Conservation (phyloP, 2,329 filamentous ascomycete species). For the Thermoascus crustaceus region DNA sequence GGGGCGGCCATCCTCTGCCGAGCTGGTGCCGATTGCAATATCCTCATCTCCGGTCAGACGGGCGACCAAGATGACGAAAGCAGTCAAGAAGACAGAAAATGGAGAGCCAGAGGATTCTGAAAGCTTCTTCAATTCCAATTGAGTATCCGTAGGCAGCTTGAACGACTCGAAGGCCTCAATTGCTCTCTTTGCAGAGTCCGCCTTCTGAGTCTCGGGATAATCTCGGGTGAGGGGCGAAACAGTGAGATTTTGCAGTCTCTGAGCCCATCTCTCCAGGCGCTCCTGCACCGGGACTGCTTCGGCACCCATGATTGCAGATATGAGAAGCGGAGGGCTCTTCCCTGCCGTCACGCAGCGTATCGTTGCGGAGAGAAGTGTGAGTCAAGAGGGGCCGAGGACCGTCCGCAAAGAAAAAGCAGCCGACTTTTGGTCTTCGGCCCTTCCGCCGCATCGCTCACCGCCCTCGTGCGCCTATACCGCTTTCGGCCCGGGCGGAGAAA, state of each 20-base stretch:
- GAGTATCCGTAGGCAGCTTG: conserved; percentile 27
- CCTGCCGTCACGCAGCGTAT: conserved; percentile 9
- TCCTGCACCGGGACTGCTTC: conserved; percentile 27
- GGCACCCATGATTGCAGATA: conserved; percentile 24
- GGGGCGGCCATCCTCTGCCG: conserved; percentile 35
- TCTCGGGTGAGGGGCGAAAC: conserved; percentile 38
- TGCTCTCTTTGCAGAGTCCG: conserved; percentile 27
- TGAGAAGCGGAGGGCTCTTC: conserved; percentile 1
- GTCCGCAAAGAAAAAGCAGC: conserved; percentile 15
- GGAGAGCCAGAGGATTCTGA: conserved; percentile 24
- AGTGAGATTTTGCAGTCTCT: conserved; percentile 34
- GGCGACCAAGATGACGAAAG: conserved; percentile 37
- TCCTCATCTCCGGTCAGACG: conserved; percentile 43
- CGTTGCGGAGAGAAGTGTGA: conserved; percentile 10
- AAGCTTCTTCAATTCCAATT: conserved; percentile 32
- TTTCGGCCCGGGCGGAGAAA: not conserved
- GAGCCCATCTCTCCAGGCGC: conserved; percentile 35
- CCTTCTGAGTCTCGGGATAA: conserved; percentile 33
- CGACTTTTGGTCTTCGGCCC: conserved; percentile 16
- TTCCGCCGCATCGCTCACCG: conserved; percentile 1
- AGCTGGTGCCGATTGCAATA: conserved; percentile 40
- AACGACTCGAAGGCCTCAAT: conserved; percentile 38
- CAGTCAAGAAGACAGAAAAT: conserved; percentile 36
- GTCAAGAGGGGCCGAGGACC: conserved; percentile 21
- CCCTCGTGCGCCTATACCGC: not conserved